Conservation (phyloP, 257 asterid species). For the Paulownia fortunei region DNA sequence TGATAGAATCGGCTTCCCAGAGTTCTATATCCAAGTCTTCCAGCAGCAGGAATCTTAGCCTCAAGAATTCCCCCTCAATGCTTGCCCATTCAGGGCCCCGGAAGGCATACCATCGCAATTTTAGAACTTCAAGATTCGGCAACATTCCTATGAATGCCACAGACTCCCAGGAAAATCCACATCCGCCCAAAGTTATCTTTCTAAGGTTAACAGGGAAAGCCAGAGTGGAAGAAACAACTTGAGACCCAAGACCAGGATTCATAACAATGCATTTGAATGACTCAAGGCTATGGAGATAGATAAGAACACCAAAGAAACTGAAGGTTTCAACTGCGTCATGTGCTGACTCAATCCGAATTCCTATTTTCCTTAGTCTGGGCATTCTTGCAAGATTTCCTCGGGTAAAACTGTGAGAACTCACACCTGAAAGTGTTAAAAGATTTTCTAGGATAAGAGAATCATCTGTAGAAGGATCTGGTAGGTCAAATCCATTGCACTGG, state of each 20-base stretch:
- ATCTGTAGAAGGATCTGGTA: neutral
- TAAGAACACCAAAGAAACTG: too few relatives aligned
- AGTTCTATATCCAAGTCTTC: too few relatives aligned
- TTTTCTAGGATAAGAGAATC: neutral
- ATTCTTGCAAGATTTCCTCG: neutral
- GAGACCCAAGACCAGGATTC: too few relatives aligned
- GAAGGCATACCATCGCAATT: too few relatives aligned
- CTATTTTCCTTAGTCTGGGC: neutral
- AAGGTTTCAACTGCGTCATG: too few relatives aligned
- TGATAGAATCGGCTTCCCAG: neutral
- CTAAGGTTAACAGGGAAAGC: neutral
- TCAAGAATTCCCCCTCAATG: too few relatives aligned
- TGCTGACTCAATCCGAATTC: too few relatives aligned
- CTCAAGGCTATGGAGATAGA: too few relatives aligned
- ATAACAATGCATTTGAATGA: too few relatives aligned
- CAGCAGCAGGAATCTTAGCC: too few relatives aligned
- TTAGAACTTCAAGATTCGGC: neutral
- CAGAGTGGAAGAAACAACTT: neutral
- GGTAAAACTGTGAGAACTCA: neutral
- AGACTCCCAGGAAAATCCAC: neutral
- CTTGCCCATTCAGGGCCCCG: too few relatives aligned
- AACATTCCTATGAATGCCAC: neutral
- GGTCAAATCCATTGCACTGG: neutral
- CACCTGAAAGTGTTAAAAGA: too few relatives aligned
- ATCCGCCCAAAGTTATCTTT: neutral